phyloP scores from a whole-genome alignment of 2,329 filamentous ascomycete species.

The Epichloe uncinata region DNA sequence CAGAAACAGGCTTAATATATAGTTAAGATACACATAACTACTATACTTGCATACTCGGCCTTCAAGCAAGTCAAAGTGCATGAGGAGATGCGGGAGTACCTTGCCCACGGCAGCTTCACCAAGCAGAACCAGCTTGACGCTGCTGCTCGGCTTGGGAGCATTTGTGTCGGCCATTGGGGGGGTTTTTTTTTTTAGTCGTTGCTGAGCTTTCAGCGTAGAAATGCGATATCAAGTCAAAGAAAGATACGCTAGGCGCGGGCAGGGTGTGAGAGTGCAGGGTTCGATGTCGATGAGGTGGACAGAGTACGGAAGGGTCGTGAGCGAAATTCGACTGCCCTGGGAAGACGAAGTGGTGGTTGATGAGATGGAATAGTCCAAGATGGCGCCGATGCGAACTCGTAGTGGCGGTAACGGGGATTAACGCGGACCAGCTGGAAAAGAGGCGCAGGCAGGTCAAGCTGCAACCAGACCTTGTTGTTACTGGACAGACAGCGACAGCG shows the following conservation, averaged over 20 bases:
- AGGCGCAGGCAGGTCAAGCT: background rate
- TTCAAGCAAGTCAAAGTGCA: background rate
- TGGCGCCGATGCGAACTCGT: background rate
- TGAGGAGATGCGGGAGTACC: conserved; percentile 37
- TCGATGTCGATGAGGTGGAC: background rate
- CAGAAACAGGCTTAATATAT: background rate
- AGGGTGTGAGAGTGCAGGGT: background rate
- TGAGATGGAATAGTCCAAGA: conserved; percentile 1
- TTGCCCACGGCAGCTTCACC: conserved; percentile 98
- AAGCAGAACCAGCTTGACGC: conserved; percentile 96
- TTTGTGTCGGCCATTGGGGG: conserved; percentile 34
- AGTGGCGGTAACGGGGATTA: background rate
- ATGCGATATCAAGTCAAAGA: background rate
- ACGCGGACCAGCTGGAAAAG: background rate
- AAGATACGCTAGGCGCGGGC: background rate
- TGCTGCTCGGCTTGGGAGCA: conserved; percentile 91
- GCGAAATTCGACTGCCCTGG: background rate
- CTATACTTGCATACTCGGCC: too few species aligned
- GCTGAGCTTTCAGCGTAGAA: background rate
- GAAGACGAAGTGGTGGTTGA: background rate
- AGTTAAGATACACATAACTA: too few species aligned
- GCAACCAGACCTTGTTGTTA: too few species aligned
- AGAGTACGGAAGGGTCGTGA: background rate
- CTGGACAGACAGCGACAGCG: too few species aligned
- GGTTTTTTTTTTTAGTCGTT: conserved; percentile 5